phyloP scores from a whole-genome alignment of 2,329 filamentous ascomycete species.

The Aspergillus bombycis region DNA sequence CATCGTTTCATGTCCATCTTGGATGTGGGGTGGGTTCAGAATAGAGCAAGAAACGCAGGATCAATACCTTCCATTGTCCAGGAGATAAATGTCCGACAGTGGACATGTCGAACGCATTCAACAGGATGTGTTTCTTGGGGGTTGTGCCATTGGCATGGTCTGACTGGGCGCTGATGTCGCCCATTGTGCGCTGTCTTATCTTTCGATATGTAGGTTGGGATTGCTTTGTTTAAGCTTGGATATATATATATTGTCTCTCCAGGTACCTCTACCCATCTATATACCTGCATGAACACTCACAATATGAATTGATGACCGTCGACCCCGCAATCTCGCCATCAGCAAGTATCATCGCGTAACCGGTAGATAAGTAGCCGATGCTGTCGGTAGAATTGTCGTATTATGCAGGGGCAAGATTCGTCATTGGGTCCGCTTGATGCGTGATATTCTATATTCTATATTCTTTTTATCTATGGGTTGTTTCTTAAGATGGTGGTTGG shows the following conservation, averaged over 20 bases:
- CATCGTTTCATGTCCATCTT: background rate
- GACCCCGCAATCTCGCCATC: slow-evolving; percentile 19
- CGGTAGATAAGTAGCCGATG: background rate
- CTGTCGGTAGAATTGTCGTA: background rate
- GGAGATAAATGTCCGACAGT: slow-evolving; percentile 67
- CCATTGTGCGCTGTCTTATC: slow-evolving; percentile 22
- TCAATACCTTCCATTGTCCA: slow-evolving; percentile 66
- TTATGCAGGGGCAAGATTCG: slow-evolving; percentile 18
- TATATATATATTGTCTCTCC: background rate
- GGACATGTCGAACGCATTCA: slow-evolving; percentile 70
- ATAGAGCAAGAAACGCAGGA: background rate
- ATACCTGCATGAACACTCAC: background rate
- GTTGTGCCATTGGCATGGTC: slow-evolving; percentile 4
- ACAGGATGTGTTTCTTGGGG: slow-evolving; percentile 58
- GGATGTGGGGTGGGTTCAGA: no score
- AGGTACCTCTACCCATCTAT: background rate
- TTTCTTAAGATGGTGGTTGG: background rate
- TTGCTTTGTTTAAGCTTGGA: no score
- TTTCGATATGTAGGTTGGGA: background rate
- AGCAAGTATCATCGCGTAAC: slow-evolving; percentile 16
- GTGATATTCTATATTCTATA: slow-evolving; percentile 11
- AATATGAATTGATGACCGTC: background rate
- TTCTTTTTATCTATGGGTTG: background rate
- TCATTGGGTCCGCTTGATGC: slow-evolving; percentile 24
- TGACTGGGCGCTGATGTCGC: slow-evolving; percentile 11